phyloP scores from a whole-genome alignment of 768 basidiomycete species.

The Pholiota molesta region DNA sequence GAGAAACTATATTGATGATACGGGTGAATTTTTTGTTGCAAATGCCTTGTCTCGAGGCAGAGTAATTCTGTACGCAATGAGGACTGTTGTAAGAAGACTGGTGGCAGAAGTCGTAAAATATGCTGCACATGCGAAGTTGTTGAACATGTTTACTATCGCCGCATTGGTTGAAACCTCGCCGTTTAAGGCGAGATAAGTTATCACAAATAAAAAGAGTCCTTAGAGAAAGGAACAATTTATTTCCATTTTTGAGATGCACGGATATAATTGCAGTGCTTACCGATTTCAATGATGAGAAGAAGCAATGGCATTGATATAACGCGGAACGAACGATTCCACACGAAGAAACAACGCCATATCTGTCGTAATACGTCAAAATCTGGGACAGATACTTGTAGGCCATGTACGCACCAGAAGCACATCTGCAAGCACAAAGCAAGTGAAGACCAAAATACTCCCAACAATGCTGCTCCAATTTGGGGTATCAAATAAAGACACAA shows the following conservation, averaged over 20 bases:
- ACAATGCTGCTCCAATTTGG: no score
- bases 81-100: background rate
- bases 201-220: background rate
- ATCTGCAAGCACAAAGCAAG: background rate
- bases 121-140: background rate
- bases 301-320: background rate
- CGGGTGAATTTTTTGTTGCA: no score
- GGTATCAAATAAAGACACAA: no score
- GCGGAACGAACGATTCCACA: background rate
- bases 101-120: background rate
- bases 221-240: no score
- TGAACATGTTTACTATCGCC: background rate
- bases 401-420: background rate
- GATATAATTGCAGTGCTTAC: background rate
- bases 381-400: no score
- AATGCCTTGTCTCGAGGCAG: background rate
- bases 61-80: background rate
- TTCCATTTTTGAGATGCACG: no score
- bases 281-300: background rate
- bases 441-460: no score
- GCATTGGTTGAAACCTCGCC: no score
- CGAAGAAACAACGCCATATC: slow-evolving; percentile 3
- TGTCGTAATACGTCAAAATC: background rate
- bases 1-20: no score
- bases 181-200: no score